These are phyloP conservation scores for Zymoseptoria ardabiliae DNA, from an alignment of 2,329 filamentous ascomycete genomes.

Conservation along the genomic window DNA sequence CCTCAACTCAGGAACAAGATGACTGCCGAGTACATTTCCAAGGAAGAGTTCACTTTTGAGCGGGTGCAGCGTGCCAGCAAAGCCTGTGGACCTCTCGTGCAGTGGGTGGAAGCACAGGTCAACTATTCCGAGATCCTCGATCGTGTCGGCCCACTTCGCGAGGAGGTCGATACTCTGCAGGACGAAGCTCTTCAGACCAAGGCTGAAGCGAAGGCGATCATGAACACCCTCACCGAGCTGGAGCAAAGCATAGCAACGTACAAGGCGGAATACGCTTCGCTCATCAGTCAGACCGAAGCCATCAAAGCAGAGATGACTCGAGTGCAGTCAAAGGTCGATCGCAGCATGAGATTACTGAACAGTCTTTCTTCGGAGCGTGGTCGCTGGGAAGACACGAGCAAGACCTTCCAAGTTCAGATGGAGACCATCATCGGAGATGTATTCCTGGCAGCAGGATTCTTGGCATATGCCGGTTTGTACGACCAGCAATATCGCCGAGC, in stretches of 20 bases:
- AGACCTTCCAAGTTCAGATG: slow-evolving; percentile 96
- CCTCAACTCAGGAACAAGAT: slow-evolving; percentile 73
- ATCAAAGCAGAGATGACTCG: slow-evolving; percentile 96
- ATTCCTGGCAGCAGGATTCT: slow-evolving; percentile 89
- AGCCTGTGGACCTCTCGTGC: slow-evolving; percentile 90
- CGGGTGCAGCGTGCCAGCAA: slow-evolving; percentile 93
- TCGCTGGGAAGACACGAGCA: slow-evolving; percentile 95
- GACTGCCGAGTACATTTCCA: slow-evolving; percentile 84
- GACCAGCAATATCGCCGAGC: slow-evolving; percentile 96
- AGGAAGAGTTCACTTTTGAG: slow-evolving; percentile 93
- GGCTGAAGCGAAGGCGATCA: slow-evolving; percentile 83
- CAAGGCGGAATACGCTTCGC: slow-evolving; percentile 89
- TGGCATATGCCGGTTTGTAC: slow-evolving; percentile 93
- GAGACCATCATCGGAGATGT: slow-evolving; percentile 94
- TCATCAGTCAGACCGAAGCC: slow-evolving; percentile 93
- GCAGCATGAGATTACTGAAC: slow-evolving; percentile 87
- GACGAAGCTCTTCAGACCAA: slow-evolving; percentile 86
- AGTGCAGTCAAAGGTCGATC: slow-evolving; percentile 96
- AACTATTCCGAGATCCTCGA: slow-evolving; percentile 97
- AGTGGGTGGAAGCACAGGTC: slow-evolving; percentile 95
- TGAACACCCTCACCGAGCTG: slow-evolving; percentile 74
- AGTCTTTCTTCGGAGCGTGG: slow-evolving; percentile 88
- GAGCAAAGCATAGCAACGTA: slow-evolving; percentile 90
- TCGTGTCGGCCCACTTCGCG: slow-evolving; percentile 81
- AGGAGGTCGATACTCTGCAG: slow-evolving; percentile 81